A percentile compares a stretch with the other conserved stretches of the same genome.
Conservation (phyloP, 1,284 basidiomycete species). For the Apiotrichum sp. region DNA sequence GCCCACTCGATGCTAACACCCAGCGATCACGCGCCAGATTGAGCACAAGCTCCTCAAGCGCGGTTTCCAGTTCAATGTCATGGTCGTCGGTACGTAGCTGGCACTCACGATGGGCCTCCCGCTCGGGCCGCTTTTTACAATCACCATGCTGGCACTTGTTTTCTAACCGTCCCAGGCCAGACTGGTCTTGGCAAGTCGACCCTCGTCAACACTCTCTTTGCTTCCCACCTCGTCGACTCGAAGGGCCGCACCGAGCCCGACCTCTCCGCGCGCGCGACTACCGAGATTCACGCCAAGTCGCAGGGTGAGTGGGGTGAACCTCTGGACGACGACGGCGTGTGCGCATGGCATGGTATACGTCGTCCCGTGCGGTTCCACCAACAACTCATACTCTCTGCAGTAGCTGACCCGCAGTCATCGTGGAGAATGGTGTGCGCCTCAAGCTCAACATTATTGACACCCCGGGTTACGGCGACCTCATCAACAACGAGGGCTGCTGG, state of each 20-base stretch:
- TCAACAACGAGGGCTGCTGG: slow-evolving; percentile 99
- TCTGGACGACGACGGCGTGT: not conserved
- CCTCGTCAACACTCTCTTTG: slow-evolving; percentile 97
- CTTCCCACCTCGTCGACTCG: slow-evolving; percentile 93
- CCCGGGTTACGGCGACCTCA: slow-evolving; percentile 95
- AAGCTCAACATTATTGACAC: slow-evolving; percentile 98
- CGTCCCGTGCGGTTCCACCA: too few relatives aligned
- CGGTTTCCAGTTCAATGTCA: slow-evolving; percentile 98
- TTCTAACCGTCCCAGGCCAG: slow-evolving; percentile 60
- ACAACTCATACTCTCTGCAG: too few relatives aligned
- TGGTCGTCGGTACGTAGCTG: slow-evolving; percentile 72
- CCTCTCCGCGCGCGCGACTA: slow-evolving; percentile 84
- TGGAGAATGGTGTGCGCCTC: slow-evolving; percentile 91
- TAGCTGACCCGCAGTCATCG: slow-evolving; percentile 61
- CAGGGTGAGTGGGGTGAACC: slow-evolving; percentile 62
- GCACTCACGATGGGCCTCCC: not conserved
- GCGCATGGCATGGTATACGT: too few relatives aligned
- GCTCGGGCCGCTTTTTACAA: slow-evolving; percentile 1
- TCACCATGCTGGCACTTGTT: not conserved
- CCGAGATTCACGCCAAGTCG: slow-evolving; percentile 92
- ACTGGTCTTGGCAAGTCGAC: slow-evolving; percentile 98
- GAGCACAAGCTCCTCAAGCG: slow-evolving; percentile 99
- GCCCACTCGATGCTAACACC: not conserved
- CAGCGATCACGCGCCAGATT: slow-evolving; percentile 87
- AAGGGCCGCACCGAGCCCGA: slow-evolving; percentile 87